Evolutionary conservation across 164 flowering plant species (phyloP).

Genomic region (Macadamia integrifolia): DNA sequence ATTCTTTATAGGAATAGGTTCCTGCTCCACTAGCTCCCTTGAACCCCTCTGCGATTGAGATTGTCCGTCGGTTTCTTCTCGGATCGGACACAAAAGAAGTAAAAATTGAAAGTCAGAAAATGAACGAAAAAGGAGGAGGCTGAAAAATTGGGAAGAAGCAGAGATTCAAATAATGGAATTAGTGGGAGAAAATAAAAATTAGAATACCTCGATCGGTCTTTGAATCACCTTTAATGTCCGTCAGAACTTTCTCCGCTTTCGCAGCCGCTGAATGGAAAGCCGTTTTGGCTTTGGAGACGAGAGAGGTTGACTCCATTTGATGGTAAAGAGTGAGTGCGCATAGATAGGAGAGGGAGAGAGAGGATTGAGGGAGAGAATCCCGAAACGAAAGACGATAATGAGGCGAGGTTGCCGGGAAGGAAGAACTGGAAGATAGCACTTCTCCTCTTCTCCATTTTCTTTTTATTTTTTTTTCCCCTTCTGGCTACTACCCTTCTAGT

Average conservation of each 20-base stretch:
- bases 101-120: background rate
- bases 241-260: constrained; percentile 76
- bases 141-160: background rate
- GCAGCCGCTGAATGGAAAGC: constrained; percentile 95
- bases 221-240: constrained; percentile 61
- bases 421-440: background rate
- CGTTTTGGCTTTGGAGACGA: constrained; percentile 79
- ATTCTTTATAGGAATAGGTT: constrained; percentile 12
- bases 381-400: background rate
- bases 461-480: background rate
- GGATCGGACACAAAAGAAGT: constrained; percentile 3
- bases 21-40: constrained; percentile 17
- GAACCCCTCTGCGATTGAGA: constrained; percentile 18
- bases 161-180: background rate
- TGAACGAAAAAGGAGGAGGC: background rate
- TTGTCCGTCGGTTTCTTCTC: constrained; percentile 38
- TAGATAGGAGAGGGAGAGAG: background rate
- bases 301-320: constrained; percentile 31
- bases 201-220: constrained; percentile 42
- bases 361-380: constrained; percentile 2
- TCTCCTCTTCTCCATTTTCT: background rate
- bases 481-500: too few relatives aligned
- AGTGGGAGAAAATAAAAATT: constrained; percentile 7
- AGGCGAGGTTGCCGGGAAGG: background rate
- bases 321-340: background rate